Percentiles rank a stretch among this genome's conserved stretches.
Conservation (phyloP, 169 alveolate species). For the Plasmodium cynomolgi region DNA sequence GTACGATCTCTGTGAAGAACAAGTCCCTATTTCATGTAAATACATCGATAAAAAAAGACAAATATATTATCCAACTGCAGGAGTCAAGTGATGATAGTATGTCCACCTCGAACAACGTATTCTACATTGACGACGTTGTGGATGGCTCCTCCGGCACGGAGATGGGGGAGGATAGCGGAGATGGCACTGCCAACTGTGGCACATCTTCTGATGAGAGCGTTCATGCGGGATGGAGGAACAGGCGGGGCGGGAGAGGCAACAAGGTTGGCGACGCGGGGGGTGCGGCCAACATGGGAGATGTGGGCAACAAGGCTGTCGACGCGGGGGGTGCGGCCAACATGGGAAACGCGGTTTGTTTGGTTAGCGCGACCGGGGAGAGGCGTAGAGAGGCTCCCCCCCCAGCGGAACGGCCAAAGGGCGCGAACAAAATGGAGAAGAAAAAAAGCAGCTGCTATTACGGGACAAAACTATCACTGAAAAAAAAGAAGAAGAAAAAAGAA, state of each 20-base stretch:
- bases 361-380: not conserved
- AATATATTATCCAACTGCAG: constrained; percentile 1
- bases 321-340: no score
- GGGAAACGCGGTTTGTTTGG: not conserved
- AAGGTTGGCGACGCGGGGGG: not conserved
- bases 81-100: constrained; percentile 15
- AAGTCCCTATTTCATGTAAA: constrained; percentile 20
- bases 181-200: not conserved
- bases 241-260: not conserved
- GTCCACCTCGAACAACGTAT: not conserved
- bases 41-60: constrained; percentile 2
- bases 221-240: not conserved
- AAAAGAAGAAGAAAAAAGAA: not conserved
- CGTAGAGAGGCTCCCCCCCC: not conserved
- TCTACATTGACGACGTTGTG: constrained; percentile 31
- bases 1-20: not conserved
- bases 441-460: not conserved
- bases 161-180: constrained; percentile 19
- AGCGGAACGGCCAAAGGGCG: not conserved
- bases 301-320: not conserved
- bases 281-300: no score
- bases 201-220: not conserved
- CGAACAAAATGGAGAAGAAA: not conserved
- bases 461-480: constrained; percentile 22
- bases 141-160: constrained; percentile 17